Conservation (phyloP, 2,329 filamentous ascomycete genomes). For the Chrysosporium queenslandicum region DNA sequence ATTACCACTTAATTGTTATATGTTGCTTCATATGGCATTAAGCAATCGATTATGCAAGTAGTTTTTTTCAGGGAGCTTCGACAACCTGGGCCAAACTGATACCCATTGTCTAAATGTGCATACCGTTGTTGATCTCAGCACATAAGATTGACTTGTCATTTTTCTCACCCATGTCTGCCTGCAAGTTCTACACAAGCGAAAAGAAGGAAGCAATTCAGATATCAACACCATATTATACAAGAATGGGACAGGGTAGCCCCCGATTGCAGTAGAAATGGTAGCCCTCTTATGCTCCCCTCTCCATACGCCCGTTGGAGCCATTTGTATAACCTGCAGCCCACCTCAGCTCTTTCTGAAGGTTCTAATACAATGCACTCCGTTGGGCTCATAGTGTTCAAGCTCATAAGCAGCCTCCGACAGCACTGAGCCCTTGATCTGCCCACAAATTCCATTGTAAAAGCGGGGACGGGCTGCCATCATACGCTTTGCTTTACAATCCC, state of each 20-base stretch:
- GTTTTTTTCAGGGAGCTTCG: too few species aligned
- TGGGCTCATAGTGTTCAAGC: too few species aligned
- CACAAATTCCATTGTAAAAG: not conserved
- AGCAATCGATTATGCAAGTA: too few species aligned
- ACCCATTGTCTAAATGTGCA: too few species aligned
- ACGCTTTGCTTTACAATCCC: constrained; percentile 31
- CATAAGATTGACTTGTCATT: not conserved
- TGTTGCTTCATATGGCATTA: too few species aligned
- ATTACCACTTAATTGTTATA: not conserved
- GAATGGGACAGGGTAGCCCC: not conserved
- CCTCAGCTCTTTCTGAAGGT: too few species aligned
- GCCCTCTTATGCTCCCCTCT: not conserved
- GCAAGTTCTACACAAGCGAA: not conserved
- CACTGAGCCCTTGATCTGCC: not conserved
- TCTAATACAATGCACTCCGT: too few species aligned
- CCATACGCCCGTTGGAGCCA: not conserved
- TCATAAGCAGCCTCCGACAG: too few species aligned
- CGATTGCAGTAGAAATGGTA: too few species aligned
- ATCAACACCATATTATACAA: not conserved
- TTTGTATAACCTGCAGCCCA: too few species aligned
- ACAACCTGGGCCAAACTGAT: too few species aligned
- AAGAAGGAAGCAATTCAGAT: not conserved
- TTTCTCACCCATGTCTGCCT: not conserved
- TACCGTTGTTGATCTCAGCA: too few species aligned
- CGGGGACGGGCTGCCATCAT: not conserved